phyloP scores from a whole-genome alignment of 2,329 filamentous ascomycete genomes.

The Fonsecaea monophora region DNA sequence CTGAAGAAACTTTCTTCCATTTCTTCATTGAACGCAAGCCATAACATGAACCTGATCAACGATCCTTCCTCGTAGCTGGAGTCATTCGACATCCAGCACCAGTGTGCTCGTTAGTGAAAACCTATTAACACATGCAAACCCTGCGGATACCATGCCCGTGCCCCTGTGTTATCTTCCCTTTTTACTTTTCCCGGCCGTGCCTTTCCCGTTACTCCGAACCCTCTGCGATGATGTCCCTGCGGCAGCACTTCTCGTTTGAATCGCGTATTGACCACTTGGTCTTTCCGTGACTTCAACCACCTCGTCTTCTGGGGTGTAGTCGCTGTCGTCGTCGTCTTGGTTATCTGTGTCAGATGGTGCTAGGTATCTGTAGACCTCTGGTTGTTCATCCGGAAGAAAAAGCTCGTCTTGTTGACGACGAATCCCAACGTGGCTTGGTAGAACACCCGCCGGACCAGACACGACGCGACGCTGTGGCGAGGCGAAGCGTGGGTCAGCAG shows the following conservation, averaged over 20 bases:
- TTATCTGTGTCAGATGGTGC: slow-evolving; percentile 31
- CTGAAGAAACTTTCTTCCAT: background rate
- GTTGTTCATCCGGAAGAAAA: slow-evolving; percentile 31
- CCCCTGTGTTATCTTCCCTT: slow-evolving; percentile 26
- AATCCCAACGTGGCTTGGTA: slow-evolving; percentile 24
- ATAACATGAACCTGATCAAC: background rate
- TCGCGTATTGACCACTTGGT: slow-evolving; percentile 31
- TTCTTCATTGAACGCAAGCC: slow-evolving; percentile 4
- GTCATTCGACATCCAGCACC: background rate
- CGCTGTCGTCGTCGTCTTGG: slow-evolving; percentile 34
- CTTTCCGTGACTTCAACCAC: slow-evolving; percentile 35
- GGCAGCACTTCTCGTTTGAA: slow-evolving; percentile 39
- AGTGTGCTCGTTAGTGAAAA: slow-evolving; percentile 4
- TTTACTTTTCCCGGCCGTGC: slow-evolving; percentile 26
- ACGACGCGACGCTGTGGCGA: slow-evolving; percentile 50
- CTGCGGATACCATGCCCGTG: slow-evolving; percentile 1
- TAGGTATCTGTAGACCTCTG: slow-evolving; percentile 37
- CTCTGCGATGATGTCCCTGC: slow-evolving; percentile 20
- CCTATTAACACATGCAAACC: slow-evolving; percentile 9
- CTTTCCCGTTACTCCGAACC: slow-evolving; percentile 19
- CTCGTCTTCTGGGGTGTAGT: slow-evolving; percentile 29
- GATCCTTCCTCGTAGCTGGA: slow-evolving; percentile 1
- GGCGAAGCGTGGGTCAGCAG: slow-evolving; percentile 45
- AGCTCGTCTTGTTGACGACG: slow-evolving; percentile 38
- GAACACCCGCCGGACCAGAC: slow-evolving; percentile 46